A percentile compares a stretch with the other conserved stretches of the same genome.
Evolutionary conservation across 2,329 filamentous ascomycete genomes (phyloP).

Genomic region (Hypomyces rosellus): DNA sequence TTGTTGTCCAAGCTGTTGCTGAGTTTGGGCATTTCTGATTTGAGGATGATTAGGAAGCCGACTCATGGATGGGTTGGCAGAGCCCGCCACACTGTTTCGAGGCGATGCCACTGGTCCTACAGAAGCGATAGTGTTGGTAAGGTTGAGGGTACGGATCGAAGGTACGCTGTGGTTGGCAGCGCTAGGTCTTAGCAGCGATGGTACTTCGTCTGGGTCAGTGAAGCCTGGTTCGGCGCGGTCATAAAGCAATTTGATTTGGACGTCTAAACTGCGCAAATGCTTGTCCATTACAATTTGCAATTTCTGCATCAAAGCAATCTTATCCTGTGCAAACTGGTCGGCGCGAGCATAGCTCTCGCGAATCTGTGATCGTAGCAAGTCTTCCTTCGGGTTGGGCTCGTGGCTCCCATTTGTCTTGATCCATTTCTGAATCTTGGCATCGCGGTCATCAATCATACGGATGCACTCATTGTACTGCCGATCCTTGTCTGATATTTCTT

Average conservation of each 20-base stretch:
- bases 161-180: constrained; percentile 44
- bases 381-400: constrained; percentile 68
- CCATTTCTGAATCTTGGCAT: constrained; percentile 72
- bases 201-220: constrained; percentile 55
- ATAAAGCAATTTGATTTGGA: constrained; percentile 55
- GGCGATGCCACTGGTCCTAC: constrained; percentile 21
- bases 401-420: constrained; percentile 72
- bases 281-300: constrained; percentile 54
- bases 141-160: constrained; percentile 37
- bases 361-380: constrained; percentile 58
- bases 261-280: constrained; percentile 56
- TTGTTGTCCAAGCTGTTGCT: constrained; percentile 27
- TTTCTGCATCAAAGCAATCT: constrained; percentile 63
- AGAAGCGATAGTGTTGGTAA: constrained; percentile 30
- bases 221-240: constrained; percentile 57
- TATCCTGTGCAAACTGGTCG: constrained; percentile 67
- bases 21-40: constrained; percentile 44
- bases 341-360: constrained; percentile 61
- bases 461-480: constrained; percentile 62
- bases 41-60: constrained; percentile 40
- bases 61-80: constrained; percentile 36
- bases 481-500: constrained; percentile 78
- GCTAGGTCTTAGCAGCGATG: constrained; percentile 54
- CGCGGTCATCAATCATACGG: constrained; percentile 63
- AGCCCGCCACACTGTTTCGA: constrained; percentile 21